Percentiles rank a stretch among this genome's conserved stretches.
Evolutionary conservation across 2,329 filamentous ascomycete species (phyloP).

Genomic region (Aspergillus fumigatiaffinis): DNA sequence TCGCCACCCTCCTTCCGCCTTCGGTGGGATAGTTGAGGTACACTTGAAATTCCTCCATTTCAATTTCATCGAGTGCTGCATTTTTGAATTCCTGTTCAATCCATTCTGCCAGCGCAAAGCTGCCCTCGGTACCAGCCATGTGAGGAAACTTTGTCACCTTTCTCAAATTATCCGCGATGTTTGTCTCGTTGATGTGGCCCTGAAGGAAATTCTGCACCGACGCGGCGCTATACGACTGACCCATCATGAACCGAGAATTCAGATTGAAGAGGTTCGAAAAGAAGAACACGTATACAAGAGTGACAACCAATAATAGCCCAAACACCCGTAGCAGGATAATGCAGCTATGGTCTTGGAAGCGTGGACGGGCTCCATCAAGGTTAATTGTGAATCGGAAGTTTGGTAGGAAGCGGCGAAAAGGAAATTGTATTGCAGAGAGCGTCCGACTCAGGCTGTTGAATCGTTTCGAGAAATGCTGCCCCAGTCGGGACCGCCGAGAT

Average conservation of each 20-base stretch:
- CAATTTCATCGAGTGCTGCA: constrained; percentile 70
- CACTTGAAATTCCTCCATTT: constrained; percentile 74
- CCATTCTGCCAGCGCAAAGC: constrained; percentile 80
- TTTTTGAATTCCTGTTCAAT: constrained; percentile 71
- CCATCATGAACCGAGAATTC: constrained; percentile 60
- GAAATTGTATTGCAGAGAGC: constrained; percentile 55
- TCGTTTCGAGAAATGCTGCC: constrained; percentile 53
- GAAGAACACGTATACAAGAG: constrained; percentile 79
- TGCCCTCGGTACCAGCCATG: constrained; percentile 89
- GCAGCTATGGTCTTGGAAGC: constrained; percentile 50
- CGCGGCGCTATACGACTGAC: constrained; percentile 77
- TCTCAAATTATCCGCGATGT: constrained; percentile 67
- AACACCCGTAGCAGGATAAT: constrained; percentile 70
- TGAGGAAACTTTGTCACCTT: constrained; percentile 83
- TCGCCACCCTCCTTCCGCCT: constrained; percentile 74
- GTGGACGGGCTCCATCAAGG: constrained; percentile 30
- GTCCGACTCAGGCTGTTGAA: constrained; percentile 54
- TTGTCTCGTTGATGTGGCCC: constrained; percentile 63
- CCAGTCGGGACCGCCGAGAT: constrained; percentile 37
- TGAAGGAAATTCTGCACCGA: constrained; percentile 73
- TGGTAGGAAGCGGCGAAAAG: constrained; percentile 44
- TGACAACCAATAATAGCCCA: constrained; percentile 70
- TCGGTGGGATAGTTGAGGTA: constrained; percentile 87
- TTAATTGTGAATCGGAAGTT: constrained; percentile 39
- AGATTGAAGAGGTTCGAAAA: constrained; percentile 75